Base-by-base conservation (phyloP, 768 basidiomycete genomes). In the Leccinum ochraceum region DNA sequence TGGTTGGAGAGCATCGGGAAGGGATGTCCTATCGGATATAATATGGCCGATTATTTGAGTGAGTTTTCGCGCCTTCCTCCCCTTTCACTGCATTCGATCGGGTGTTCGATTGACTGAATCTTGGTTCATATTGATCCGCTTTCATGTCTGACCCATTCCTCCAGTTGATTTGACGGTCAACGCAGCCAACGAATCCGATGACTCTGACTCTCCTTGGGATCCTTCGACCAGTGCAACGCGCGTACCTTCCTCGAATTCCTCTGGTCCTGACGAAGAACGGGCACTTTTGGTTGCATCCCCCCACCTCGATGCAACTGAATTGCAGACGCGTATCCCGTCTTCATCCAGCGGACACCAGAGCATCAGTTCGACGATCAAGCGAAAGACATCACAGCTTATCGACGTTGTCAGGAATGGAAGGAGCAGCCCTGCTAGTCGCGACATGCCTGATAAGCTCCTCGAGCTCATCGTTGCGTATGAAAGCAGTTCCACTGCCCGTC, bases 1-100 rank as follows among this genome's bases (percentile, higher is more conserved):
- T 94, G 97, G 75, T 91, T 98, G 61, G 80, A 83, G 30, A 79
- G 78, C 6, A 86, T 95, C 53, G 95, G 90, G 1, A 83, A 86
- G 60, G 84, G 87, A 0, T 99, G 97, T 70, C 97, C 97, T 6
- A 79, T 86, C 10, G 97, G 96, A 0, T 98, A 95, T 74, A 99
- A 99, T 71, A 92, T 98, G 64, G 97, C 96, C 0, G 97, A 99
- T 76, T 98, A 87, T 75, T 78, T 98, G 59, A 98, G 95, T 95
- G 71, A 57, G 90, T 83, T 46, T 17, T 39, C 6, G 6, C 48
- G 4, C 14, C n/a, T 50, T 32, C 5, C 11, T 13, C 11, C 7
- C n/a, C 6, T 32, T 56, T 26, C 49, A 9, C 24, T 24, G 17
- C 14, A 16, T 56, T 22, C 16, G 9, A n/a, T 36, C 8, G 22